These are phyloP conservation scores for Aspergillus sp. DNA, from an alignment of 2,329 filamentous ascomycete species.

Conservation along the genomic window DNA sequence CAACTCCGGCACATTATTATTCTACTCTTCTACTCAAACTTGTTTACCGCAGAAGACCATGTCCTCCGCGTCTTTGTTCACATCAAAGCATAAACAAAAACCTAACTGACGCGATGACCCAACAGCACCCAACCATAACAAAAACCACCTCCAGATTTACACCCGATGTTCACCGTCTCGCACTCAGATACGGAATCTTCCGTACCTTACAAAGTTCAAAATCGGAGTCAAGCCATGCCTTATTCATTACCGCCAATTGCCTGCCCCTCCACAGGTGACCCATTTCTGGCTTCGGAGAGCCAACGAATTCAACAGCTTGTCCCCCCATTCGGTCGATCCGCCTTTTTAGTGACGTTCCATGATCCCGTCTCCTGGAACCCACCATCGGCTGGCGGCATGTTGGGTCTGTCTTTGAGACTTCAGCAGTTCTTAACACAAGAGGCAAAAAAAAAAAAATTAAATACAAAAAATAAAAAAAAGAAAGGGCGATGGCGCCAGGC, in stretches of 20 bases:
- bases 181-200: not conserved
- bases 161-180: not conserved
- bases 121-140: not conserved
- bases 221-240: not conserved
- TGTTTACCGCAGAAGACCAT: not conserved
- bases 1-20: not conserved
- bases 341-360: slow-evolving; percentile 18
- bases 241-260: slow-evolving; percentile 2
- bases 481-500: no score
- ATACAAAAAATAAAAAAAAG: no score
- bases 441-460: no score
- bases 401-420: not conserved
- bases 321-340: slow-evolving; percentile 14
- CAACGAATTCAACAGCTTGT: slow-evolving; percentile 1
- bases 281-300: slow-evolving; percentile 1
- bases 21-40: no score
- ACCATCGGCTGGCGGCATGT: slow-evolving; percentile 17
- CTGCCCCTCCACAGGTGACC: slow-evolving; percentile 1
- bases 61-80: not conserved
- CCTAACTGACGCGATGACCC: not conserved
- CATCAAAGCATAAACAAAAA: not conserved
- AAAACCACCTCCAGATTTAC: not conserved
- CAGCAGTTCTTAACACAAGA: not conserved
- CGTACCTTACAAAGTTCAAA: not conserved
- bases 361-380: slow-evolving; percentile 24